These are phyloP conservation scores for Furculomyces boomerangus DNA, from an alignment of 371 early-diverging fungal species.

Conservation along the genomic window DNA sequence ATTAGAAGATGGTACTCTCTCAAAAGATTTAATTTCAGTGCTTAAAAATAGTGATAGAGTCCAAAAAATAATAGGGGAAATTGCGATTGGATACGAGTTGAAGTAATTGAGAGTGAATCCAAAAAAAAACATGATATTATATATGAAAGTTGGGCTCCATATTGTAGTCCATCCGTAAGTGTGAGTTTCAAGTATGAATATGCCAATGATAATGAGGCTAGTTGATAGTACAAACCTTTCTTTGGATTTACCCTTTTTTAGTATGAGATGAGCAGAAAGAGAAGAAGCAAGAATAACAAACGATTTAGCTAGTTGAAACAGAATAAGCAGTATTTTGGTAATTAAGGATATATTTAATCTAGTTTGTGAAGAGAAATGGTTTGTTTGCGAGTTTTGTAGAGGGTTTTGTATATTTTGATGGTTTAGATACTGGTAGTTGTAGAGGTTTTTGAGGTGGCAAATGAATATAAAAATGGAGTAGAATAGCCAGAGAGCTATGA, in stretches of 20 bases:
- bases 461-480: not conserved
- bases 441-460: too few species aligned
- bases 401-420: too few species aligned
- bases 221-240: not conserved
- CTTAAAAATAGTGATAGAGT: not conserved
- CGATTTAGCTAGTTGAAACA: not conserved
- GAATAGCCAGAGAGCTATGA: not conserved
- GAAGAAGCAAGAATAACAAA: not conserved
- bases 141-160: not conserved
- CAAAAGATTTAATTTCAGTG: not conserved
- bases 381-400: too few species aligned
- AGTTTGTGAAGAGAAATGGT: too few species aligned
- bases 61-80: not conserved
- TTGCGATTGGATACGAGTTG: not conserved
- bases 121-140: not conserved
- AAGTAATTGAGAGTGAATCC: not conserved
- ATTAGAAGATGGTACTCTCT: too few species aligned
- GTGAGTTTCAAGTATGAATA: not conserved
- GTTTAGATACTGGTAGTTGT: too few species aligned
- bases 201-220: not conserved
- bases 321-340: not conserved
- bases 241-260: not conserved
- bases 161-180: not conserved
- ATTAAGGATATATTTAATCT: not conserved
- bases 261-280: not conserved